A percentile compares a stretch with the other conserved stretches of the same genome.
Conservation (phyloP, 1,284 basidiomycete species). For the Tausonia pullulans region DNA sequence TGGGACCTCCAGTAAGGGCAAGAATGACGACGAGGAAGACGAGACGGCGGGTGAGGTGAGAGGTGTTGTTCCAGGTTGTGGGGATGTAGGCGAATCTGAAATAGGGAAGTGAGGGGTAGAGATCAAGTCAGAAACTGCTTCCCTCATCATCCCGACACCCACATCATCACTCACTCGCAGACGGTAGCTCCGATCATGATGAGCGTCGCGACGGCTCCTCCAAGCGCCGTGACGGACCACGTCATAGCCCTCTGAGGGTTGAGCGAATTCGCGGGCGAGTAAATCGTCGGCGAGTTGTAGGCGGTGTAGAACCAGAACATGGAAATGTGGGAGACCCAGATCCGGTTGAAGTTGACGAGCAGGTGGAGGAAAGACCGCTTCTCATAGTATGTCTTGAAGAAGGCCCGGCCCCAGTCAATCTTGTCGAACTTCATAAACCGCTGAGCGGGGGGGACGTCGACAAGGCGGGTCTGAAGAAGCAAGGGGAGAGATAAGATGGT, state of each 20-base stretch:
- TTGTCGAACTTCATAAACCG: conserved; percentile 91
- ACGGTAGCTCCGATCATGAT: conserved; percentile 91
- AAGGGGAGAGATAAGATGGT: conserved; percentile 3
- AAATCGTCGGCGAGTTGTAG: conserved; percentile 82
- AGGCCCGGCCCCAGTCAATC: conserved; percentile 84
- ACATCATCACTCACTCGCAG: conserved; percentile 43
- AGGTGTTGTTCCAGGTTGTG: conserved; percentile 93
- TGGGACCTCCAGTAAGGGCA: conserved; percentile 73
- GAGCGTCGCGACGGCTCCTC: conserved; percentile 75
- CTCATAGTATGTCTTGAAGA: conserved; percentile 96
- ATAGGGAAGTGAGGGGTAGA: too few relatives aligned
- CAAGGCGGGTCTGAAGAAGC: conserved; percentile 58
- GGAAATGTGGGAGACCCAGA: conserved; percentile 89
- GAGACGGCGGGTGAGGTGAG: conserved; percentile 76
- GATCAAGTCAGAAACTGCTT: too few relatives aligned
- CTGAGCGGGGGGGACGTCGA: conserved; percentile 76
- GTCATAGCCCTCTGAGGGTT: conserved; percentile 58
- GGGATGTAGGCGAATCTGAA: conserved; percentile 75
- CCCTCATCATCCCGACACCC: too few relatives aligned
- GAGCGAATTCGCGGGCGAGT: conserved; percentile 45
- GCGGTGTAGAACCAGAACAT: conserved; percentile 91
- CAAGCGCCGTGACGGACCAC: conserved; percentile 80
- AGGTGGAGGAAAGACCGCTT: conserved; percentile 88
- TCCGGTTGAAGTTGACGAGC: conserved; percentile 93
- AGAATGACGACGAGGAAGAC: conserved; percentile 74